Evolutionary conservation across 1,284 basidiomycete genomes (phyloP), one percentile per base, ranked within the genome.

Genomic region (Apiotrichum sp.): DNA sequence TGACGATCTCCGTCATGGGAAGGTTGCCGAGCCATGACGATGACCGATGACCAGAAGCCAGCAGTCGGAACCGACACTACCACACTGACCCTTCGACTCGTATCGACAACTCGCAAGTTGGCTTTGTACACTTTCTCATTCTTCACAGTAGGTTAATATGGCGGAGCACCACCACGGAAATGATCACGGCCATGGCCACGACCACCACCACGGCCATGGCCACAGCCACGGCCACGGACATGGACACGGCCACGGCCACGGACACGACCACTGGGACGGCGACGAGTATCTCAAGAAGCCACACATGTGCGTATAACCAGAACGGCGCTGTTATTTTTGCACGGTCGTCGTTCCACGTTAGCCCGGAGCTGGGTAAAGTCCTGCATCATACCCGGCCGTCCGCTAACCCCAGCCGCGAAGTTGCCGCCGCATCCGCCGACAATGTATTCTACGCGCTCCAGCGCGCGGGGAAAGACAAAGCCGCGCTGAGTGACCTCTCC

Each of bases 231-330:
- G 8, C 36, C 36, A 38, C 36, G 36, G 36, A 38, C 67, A 62
- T 7, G 42, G 14, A 9, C 55, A 38, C 45, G 45, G 45, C 53
- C 39, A 55, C 39, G 55, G 31, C 38, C 50, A 53, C 22, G 50
- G 34, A 35, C 40, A 53, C 47, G 46, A 47, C 16, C 59, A 61
- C 47, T 72, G 70, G 70, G 60, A 62, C 40, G 69, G 65, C 29
- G 62, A 65, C 13, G 58, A 66, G n/a, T 72, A 72, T 53, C 58
- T 67, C 41, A 47, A 49, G 33, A 54, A 48, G 16, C 66, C 66
- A 2, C 65, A 66, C 11, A 55, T 65, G 67, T 71, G 49, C 2
- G 32, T 31, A 33, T 22, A 22, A 22, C 22, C 22, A 22, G 22
- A 22, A 22, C 22, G 22, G 22, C 22, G 22, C 22, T 22, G 22